Base-by-base conservation (phyloP, 768 basidiomycete genomes). In the Boletus rufocinnamomeus region DNA sequence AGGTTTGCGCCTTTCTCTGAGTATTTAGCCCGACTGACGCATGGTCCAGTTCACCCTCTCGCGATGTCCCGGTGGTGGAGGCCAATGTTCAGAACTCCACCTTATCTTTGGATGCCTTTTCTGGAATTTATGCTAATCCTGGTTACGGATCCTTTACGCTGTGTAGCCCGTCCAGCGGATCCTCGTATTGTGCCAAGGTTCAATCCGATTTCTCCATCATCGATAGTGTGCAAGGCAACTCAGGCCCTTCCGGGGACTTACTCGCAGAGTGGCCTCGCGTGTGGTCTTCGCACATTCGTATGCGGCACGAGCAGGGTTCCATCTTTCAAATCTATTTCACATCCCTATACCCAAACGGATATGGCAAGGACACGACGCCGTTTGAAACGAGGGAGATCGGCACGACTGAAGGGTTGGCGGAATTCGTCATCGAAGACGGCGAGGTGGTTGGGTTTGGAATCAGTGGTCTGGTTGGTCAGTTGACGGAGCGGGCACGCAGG, bases 101-200 rank as follows among this genome's bases (percentile, higher is more conserved):
- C 0, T 28, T 62, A 7, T 51, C 64, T 6, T 52, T 76, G n/a
- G 66, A 70, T 2, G 63, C 58, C 0, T 72, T 76, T 44, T 57
- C 73, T 7, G 78, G 80, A 13, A 74, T 71, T 0, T 82, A 79
- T 60, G 11, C 49, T 3, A 66, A 75, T 51, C 63, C 72, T 2
- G 77, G 77, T 13, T 80, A 81, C 38, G 75, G 74, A 41, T 51
- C 68, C 2, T 56, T 80, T 46, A 72, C 70, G 3, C 67, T 81
- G 19, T 81, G 79, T 52, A 61, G 70, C 40, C 62, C 72, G 1
- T 45, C 56, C 9, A 63, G 66, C 56, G 35, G 45, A 9, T 72
- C 73, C 1, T 35, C 60, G 2, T 60, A 65, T 23, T 73, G 72
- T 50, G 37, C 60, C 48, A 16, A 34, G 21, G 67, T 75, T n/a